These are phyloP conservation scores for Drosera spatulata DNA, from an alignment of 179 eudicot genomes.

Conservation along the genomic window DNA sequence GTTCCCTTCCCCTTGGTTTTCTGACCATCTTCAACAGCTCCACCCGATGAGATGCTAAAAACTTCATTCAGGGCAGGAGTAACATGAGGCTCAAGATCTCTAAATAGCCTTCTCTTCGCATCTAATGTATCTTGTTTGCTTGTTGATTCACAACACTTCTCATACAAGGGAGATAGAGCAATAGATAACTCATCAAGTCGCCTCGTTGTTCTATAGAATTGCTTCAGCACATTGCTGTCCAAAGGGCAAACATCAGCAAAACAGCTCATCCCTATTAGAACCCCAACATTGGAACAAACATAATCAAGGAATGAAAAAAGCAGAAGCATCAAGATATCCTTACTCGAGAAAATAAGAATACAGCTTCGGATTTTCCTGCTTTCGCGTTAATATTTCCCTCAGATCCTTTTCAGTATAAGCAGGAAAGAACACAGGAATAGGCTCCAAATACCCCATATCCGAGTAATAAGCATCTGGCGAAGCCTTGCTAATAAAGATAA, in stretches of 20 bases:
- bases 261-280: neutral
- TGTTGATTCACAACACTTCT: slow-evolving; percentile 70
- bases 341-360: slow-evolving; percentile 84
- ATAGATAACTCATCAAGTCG: slow-evolving; percentile 59
- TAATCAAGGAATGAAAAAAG: neutral
- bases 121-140: slow-evolving; percentile 44
- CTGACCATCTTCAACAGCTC: slow-evolving; percentile 20
- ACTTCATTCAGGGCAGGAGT: slow-evolving; percentile 39
- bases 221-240: slow-evolving; percentile 61
- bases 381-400: slow-evolving; percentile 56
- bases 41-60: slow-evolving; percentile 31
- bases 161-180: slow-evolving; percentile 45
- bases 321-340: slow-evolving; percentile 13
- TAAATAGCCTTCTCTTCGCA: slow-evolving; percentile 47
- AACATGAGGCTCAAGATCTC: slow-evolving; percentile 56
- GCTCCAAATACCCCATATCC: slow-evolving; percentile 69
- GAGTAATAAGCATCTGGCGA: slow-evolving; percentile 74
- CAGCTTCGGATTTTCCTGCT: slow-evolving; percentile 43
- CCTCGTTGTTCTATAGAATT: slow-evolving; percentile 58
- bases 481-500: slow-evolving; percentile 62
- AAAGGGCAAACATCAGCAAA: slow-evolving; percentile 7
- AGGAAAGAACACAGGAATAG: slow-evolving; percentile 65
- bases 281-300: slow-evolving; percentile 1
- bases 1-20: slow-evolving; percentile 25
- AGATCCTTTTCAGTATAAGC: slow-evolving; percentile 69